Evolutionary conservation across 257 asterid genomes (phyloP).

Genomic region (Knoxia roxburghii): DNA sequence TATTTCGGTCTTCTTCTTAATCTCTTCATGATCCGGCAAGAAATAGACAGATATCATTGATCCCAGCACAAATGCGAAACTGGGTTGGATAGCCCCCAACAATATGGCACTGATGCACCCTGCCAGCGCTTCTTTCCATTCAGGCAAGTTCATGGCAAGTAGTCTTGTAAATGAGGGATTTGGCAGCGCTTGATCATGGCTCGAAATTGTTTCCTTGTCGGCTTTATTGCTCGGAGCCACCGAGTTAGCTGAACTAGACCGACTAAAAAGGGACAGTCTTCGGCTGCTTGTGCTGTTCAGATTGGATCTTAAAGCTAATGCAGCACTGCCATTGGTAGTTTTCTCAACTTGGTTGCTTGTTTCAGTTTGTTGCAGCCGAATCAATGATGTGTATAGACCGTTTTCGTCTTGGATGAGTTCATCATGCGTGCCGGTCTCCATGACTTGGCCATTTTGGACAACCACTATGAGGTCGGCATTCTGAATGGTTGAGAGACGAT

Average conservation of each 20-base stretch:
- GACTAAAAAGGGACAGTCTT: too few species aligned
- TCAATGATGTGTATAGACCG: too few species aligned
- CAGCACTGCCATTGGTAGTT: neutral
- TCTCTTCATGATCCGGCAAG: constrained; percentile 43
- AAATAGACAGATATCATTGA: constrained; percentile 71
- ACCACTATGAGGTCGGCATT: too few species aligned
- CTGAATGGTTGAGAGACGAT: too few species aligned
- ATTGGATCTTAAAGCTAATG: constrained; percentile 19
- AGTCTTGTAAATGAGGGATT: constrained; percentile 66
- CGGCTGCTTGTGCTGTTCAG: too few species aligned
- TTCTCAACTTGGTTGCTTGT: constrained; percentile 16
- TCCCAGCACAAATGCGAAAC: constrained; percentile 74
- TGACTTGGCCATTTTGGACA: too few species aligned
- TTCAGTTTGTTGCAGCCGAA: neutral
- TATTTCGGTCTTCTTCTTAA: constrained; percentile 49
- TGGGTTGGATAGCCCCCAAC: constrained; percentile 84
- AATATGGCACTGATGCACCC: constrained; percentile 62
- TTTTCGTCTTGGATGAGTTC: too few species aligned
- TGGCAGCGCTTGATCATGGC: constrained; percentile 38
- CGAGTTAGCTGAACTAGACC: constrained; percentile 66
- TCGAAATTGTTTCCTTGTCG: constrained; percentile 15
- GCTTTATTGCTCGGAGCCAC: too few species aligned
- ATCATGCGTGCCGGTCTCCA: too few species aligned
- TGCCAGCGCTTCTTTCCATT: constrained; percentile 66
- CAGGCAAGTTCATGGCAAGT: constrained; percentile 83